These are phyloP conservation scores for Penicillium sp. DNA, from an alignment of 2,329 filamentous ascomycete genomes.

Conservation along the genomic window DNA sequence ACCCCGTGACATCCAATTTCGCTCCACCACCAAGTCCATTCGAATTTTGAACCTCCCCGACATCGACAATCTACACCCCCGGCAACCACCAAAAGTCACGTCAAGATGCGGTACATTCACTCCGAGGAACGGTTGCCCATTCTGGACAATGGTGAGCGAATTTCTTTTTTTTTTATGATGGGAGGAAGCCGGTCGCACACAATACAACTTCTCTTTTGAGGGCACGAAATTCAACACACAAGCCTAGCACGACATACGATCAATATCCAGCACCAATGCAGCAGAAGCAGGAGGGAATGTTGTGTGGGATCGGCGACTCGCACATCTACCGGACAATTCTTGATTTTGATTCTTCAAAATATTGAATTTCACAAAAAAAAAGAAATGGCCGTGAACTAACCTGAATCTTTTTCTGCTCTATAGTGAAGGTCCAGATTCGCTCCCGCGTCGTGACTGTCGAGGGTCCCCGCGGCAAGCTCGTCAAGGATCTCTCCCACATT, in stretches of 20 bases:
- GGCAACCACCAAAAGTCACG: slow-evolving; percentile 45
- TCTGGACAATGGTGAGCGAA: slow-evolving; percentile 85
- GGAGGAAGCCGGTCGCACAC: slow-evolving; percentile 17
- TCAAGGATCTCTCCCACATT: slow-evolving; percentile 94
- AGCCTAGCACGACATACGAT: slow-evolving; percentile 1
- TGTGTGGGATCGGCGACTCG: slow-evolving; percentile 14
- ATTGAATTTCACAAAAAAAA: slow-evolving; percentile 1
- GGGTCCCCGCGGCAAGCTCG: slow-evolving; percentile 94
- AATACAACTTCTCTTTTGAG: slow-evolving; percentile 6
- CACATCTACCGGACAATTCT: neutral
- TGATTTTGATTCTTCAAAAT: slow-evolving; percentile 10
- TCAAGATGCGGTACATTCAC: slow-evolving; percentile 99
- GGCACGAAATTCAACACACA: slow-evolving; percentile 4
- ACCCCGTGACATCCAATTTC: slow-evolving; percentile 42
- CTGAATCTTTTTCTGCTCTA: slow-evolving; percentile 33
- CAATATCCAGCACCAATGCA: neutral
- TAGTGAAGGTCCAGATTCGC: slow-evolving; percentile 98
- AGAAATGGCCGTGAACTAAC: neutral
- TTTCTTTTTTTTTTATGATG: slow-evolving; percentile 28
- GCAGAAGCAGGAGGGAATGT: slow-evolving; percentile 3
- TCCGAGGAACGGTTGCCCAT: slow-evolving; percentile 93
- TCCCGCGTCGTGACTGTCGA: slow-evolving; percentile 94
- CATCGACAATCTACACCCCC: slow-evolving; percentile 42
- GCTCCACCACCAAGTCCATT: slow-evolving; percentile 40
- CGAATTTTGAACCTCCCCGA: slow-evolving; percentile 44